A percentile compares a stretch with the other conserved stretches of the same genome.
Evolutionary conservation across 441 rosid species (phyloP).

Genomic region (Gossypium aridum): DNA sequence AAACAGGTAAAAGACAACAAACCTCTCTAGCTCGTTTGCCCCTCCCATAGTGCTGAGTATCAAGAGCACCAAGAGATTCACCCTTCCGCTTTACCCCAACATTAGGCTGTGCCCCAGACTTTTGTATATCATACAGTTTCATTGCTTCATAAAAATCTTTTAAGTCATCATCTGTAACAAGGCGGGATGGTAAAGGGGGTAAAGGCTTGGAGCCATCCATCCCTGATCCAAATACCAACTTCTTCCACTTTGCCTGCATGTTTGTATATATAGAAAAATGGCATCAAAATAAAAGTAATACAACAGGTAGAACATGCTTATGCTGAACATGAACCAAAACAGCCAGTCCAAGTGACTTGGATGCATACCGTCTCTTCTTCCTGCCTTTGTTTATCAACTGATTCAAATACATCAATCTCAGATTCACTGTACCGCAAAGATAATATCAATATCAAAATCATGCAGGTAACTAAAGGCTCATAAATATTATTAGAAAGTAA

Average conservation of each 20-base stretch:
- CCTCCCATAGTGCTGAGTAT: constrained; percentile 78
- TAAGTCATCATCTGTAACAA: constrained; percentile 81
- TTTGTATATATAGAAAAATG: background rate
- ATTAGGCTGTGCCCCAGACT: constrained; percentile 36
- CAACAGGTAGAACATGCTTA: constrained; percentile 12
- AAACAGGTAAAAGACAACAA: constrained; percentile 18
- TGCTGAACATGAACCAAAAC: background rate
- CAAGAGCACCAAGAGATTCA: constrained; percentile 51
- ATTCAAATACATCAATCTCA: constrained; percentile 88
- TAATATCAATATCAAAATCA: background rate
- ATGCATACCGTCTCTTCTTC: constrained; percentile 68
- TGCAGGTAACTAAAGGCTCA: background rate
- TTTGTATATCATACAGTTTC: constrained; percentile 58
- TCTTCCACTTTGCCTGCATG: constrained; percentile 74
- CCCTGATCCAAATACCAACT: constrained; percentile 42
- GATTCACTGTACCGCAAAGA: constrained; percentile 47
- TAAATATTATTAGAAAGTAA: background rate
- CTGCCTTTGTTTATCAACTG: constrained; percentile 64
- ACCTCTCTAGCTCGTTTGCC: constrained; percentile 97
- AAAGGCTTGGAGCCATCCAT: constrained; percentile 34
- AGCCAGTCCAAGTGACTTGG: background rate
- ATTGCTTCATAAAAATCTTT: constrained; percentile 57
- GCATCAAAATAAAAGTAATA: constrained; percentile 5
- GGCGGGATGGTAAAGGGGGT: constrained; percentile 72
- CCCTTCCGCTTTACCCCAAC: constrained; percentile 58